Conservation (phyloP, 331 rosid species). For the Cydonia oblonga region DNA sequence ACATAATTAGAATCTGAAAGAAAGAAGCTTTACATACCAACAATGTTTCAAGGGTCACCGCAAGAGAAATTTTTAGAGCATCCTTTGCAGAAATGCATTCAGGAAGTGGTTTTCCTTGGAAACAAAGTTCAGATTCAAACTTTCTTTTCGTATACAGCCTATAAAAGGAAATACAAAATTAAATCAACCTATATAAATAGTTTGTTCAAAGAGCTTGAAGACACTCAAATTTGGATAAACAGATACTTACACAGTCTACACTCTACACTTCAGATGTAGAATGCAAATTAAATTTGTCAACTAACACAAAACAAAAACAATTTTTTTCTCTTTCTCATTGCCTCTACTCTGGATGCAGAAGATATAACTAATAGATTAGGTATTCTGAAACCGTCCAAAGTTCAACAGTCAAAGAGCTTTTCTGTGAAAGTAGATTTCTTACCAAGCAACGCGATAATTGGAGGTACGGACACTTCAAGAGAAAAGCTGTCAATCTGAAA, state of each 20-base stretch:
- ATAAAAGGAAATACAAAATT: slow-evolving; percentile 6
- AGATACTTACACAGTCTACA: neutral
- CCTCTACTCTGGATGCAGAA: neutral
- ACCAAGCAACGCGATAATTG: slow-evolving; percentile 36
- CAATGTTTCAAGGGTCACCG: slow-evolving; percentile 47
- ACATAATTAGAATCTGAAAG: neutral
- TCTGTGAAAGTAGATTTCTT: neutral
- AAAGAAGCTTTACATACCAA: slow-evolving; percentile 37
- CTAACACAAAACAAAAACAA: neutral
- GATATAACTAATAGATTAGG: neutral
- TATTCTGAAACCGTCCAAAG: neutral
- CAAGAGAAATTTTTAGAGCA: slow-evolving; percentile 47
- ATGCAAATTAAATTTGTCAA: neutral
- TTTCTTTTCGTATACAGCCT: slow-evolving; percentile 52
- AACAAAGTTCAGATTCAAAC: slow-evolving; percentile 54
- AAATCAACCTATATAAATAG: neutral
- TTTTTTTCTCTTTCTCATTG: neutral
- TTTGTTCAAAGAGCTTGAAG: neutral
- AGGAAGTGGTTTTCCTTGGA: slow-evolving; percentile 27
- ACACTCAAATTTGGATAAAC: neutral
- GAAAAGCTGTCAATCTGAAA: slow-evolving; percentile 50
- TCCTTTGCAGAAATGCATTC: slow-evolving; percentile 56
- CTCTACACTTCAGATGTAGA: neutral
- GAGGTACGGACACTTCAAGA: slow-evolving; percentile 66
- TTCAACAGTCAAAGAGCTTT: neutral